Evolutionary conservation across 1,139 yeast species (phyloP), one percentile per base, ranked within the genome.

Genomic region (Suhomyces terraborum): DNA sequence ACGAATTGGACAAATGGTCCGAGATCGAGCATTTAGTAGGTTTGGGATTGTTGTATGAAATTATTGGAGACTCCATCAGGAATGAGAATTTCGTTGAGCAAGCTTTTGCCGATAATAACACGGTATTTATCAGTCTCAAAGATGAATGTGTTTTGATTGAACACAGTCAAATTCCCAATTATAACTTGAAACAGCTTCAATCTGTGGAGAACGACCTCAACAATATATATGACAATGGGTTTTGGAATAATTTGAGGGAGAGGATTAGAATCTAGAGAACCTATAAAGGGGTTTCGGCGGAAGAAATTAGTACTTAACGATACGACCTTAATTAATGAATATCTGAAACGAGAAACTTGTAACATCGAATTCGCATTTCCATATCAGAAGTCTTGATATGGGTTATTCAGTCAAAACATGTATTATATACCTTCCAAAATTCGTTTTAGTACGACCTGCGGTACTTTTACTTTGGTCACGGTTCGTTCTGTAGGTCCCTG

Each of bases 1-100:
- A 87, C 56, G 98, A 93, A 62, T 69, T 82, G 8, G 80, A 75
- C 37, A 93, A 93, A 61, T 93, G 98, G 98, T 80, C 73, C 19
- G 82, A 77, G 16, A 72, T 93, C 9, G 82, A 83, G 42, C 76
- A 80, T 36, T 69, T 86, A 47, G 72, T 88, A 8, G 41, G 52
- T 3, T 54, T 76, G 8, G 68, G 69, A 1, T 48, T 54, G 2
- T 58, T 73, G 35, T 70, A 59, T 45, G 43, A 44, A 13, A 40
- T 52, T 7, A 49, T 41, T 14, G 36, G 35, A 17, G 43, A 29
- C 12, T 20, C 16, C 5, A 41, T 46, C 6, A 30, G 44, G 3
- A 45, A 45, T n/a, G 50, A 48, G 7, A 22, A 39, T 2, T 59
- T 50, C 32, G 55, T 55, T 19, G 69, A 65, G 41, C 33, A 47